Conservation (phyloP, 106 monocot species). For the Dendrobium huoshanense region DNA sequence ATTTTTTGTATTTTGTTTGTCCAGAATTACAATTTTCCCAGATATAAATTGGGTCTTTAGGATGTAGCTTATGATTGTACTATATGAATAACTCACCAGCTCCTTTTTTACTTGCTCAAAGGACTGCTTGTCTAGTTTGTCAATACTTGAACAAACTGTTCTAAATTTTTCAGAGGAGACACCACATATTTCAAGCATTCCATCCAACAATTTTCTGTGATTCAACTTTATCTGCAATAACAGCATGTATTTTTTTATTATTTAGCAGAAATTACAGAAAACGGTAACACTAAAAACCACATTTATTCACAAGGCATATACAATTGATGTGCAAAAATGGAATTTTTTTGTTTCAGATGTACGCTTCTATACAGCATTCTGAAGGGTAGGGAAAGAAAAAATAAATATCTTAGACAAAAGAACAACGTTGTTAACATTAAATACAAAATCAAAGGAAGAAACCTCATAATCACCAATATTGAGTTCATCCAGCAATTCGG, state of each 20-base stretch:
- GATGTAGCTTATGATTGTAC: background rate
- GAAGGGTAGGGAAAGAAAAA: no score
- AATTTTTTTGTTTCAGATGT: no score
- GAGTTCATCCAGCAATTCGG: conserved; percentile 69
- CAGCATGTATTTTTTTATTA: background rate
- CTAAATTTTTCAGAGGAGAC: conserved; percentile 91
- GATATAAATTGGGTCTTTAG: no score
- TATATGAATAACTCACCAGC: conserved; percentile 46
- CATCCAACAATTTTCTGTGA: conserved; percentile 88
- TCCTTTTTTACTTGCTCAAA: conserved; percentile 93
- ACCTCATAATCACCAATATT: conserved; percentile 93
- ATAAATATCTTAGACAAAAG: no score
- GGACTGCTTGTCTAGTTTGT: conserved; percentile 93
- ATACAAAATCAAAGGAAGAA: background rate
- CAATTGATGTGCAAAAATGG: no score
- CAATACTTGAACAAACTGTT: conserved; percentile 98
- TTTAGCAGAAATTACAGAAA: background rate
- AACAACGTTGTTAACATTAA: background rate
- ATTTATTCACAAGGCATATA: background rate
- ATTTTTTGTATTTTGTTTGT: background rate
- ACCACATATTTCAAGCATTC: conserved; percentile 96
- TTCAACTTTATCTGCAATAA: conserved; percentile 85
- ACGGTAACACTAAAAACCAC: background rate
- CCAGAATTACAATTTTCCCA: no score
- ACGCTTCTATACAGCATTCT: no score